A percentile compares a stretch with the other conserved stretches of the same genome.
These are phyloP conservation scores for Juglanconis juglandina DNA, from an alignment of 2,329 filamentous ascomycete genomes.

Conservation along the genomic window DNA sequence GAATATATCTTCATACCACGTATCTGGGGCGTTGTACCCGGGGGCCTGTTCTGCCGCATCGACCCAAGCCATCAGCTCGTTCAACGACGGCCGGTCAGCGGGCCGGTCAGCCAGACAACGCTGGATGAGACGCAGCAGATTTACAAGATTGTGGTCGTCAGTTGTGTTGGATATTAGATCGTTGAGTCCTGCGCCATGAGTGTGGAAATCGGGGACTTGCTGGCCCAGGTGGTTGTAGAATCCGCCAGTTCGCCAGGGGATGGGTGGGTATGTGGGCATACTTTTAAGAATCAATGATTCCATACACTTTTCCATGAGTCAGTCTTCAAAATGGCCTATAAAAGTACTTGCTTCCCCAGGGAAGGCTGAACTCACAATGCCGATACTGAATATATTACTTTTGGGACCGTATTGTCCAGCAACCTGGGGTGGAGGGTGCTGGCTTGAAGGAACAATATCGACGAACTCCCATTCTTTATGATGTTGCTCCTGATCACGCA, in stretches of 20 bases:
- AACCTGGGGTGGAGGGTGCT: background rate
- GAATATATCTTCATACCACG: no score
- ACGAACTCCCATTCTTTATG: conserved; percentile 6
- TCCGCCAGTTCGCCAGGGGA: no score
- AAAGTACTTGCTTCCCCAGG: background rate
- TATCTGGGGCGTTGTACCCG: no score
- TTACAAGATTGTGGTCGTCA: background rate
- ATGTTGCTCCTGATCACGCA: background rate
- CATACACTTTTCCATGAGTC: background rate
- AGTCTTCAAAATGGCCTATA: background rate
- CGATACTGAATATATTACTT: background rate
- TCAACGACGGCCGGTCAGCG: background rate
- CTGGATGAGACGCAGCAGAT: background rate
- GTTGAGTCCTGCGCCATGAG: background rate
- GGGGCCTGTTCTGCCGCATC: no score
- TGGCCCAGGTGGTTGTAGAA: background rate
- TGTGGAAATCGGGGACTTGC: background rate
- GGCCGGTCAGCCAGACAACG: conserved; percentile 3
- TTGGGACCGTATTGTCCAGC: background rate
- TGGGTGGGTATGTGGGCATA: no score
- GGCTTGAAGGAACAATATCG: background rate
- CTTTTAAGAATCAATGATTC: no score
- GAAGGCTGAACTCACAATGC: background rate
- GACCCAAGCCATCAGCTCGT: background rate
- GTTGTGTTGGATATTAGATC: background rate